Conservation (phyloP, 2,329 filamentous ascomycete species). For the Ceratocystis eucalypticola region DNA sequence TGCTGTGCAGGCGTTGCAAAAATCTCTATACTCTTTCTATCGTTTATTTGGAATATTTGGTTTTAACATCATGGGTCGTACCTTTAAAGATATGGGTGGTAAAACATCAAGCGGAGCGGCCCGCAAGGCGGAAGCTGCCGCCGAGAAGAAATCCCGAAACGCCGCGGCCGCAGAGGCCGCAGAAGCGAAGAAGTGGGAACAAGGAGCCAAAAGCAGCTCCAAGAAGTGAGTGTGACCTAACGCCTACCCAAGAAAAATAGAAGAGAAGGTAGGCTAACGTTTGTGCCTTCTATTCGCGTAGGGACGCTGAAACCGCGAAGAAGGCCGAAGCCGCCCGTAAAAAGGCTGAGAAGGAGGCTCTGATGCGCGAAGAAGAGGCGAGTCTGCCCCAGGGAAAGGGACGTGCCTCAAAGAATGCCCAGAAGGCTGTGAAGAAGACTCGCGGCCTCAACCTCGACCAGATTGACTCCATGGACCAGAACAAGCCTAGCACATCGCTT, state of each 20-base stretch:
- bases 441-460: slow-evolving; percentile 62
- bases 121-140: slow-evolving; percentile 79
- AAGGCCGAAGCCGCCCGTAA: slow-evolving; percentile 71
- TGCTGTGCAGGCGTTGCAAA: neutral
- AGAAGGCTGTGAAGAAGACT: slow-evolving; percentile 45
- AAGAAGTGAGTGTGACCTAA: slow-evolving; percentile 60
- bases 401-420: slow-evolving; percentile 52
- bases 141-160: slow-evolving; percentile 60
- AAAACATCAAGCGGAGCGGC: slow-evolving; percentile 88
- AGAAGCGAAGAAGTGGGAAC: slow-evolving; percentile 68
- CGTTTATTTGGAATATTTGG: neutral
- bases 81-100: slow-evolving; percentile 63
- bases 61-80: slow-evolving; percentile 47
- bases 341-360: slow-evolving; percentile 81
- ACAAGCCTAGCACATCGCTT: slow-evolving; percentile 28
- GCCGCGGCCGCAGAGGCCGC: slow-evolving; percentile 50
- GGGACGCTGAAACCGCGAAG: slow-evolving; percentile 72
- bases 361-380: slow-evolving; percentile 71
- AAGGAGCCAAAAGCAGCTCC: slow-evolving; percentile 68
- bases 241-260: slow-evolving; percentile 6
- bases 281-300: slow-evolving; percentile 28
- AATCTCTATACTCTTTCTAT: neutral
- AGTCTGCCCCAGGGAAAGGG: slow-evolving; percentile 41
- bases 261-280: slow-evolving; percentile 3
- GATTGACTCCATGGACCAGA: slow-evolving; percentile 57